Evolutionary conservation across 805 yeast genomes (phyloP), one percentile per base, ranked within the genome.

Genomic region (Candida loeiensis): DNA sequence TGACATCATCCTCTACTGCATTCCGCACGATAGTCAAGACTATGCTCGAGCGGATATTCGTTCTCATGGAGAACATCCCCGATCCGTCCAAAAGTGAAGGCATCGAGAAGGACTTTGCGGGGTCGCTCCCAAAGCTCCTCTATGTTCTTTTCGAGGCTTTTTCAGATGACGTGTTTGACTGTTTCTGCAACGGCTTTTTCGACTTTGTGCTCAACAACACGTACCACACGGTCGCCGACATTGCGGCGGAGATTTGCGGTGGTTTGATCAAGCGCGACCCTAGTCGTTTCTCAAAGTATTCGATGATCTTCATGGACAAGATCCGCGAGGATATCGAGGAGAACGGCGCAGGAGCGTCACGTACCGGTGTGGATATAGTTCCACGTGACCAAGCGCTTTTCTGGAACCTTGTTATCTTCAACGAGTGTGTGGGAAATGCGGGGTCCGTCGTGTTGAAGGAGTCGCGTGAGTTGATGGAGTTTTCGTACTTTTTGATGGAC

Each of bases 321-420:
- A 79, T 90, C 18, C 65, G 69, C 26, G 77, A 73, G 24, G 95
- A 91, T 54, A 69, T 91, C 15, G 64, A 65, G 8, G 86, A 81
- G 47, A 85, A 90, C 47, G 84, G 79, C 2, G 97, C 97, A 0
- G 98, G 97, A 3, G 61, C 75, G 1, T 66, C 80, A 0, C 74
- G 96, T 56, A 73, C 78, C 4, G 77, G 82, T 0, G 66, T 74
- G 5, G 90, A 84, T 21, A 69, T 84, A 18, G 69, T 80, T 19
- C 85, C 85, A n/a, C 73, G 89, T 30, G 98, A 93, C 59, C 82
- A 82, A 21, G 76, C 81, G 14, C 62, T 93, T 6, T 78, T 79
- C 21, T 79, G 95, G 78, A 77, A 82, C 53, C 56, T 86, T 22
- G 73, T 81, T 3, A 75, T 88, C 2, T 59, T 90, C 31, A 79